Evolutionary conservation across 345 rosid species (phyloP).

Genomic region (Citrus maxima): DNA sequence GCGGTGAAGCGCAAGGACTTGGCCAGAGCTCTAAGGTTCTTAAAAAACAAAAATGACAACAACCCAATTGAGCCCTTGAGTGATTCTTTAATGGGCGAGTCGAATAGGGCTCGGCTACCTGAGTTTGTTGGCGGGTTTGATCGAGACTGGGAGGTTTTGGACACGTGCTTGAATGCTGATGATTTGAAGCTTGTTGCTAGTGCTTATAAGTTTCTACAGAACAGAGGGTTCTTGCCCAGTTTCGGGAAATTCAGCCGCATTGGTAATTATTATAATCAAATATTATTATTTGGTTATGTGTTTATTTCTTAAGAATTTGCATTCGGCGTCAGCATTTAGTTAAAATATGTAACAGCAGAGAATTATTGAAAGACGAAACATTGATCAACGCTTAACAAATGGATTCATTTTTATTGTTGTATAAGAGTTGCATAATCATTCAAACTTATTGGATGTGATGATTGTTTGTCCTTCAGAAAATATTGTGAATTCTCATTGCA

Average conservation of each 20-base stretch:
- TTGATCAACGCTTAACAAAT: neutral
- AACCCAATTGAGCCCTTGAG: conserved; percentile 11
- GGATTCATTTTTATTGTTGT: too few species aligned
- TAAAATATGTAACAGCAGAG: neutral
- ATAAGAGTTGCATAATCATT: neutral
- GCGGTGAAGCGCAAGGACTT: conserved; percentile 87
- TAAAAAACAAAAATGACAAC: conserved; percentile 31
- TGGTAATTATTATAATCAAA: conserved; percentile 29
- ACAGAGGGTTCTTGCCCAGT: conserved; percentile 59
- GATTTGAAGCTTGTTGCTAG: conserved; percentile 80
- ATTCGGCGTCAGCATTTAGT: neutral
- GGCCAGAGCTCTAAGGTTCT: conserved; percentile 71
- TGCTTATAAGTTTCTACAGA: conserved; percentile 66
- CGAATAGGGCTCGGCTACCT: conserved; percentile 21
- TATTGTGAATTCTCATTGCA: neutral
- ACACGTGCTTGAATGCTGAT: conserved; percentile 87
- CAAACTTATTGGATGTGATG: neutral
- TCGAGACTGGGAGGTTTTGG: conserved; percentile 84
- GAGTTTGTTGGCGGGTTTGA: conserved; percentile 32
- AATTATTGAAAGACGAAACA: neutral
- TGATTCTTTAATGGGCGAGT: conserved; percentile 15
- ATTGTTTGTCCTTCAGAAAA: neutral
- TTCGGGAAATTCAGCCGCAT: conserved; percentile 71
- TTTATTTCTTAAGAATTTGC: neutral
- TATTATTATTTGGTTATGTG: neutral